A percentile compares a stretch with the other conserved stretches of the same genome.
These are phyloP conservation scores for Coemansia sp. DNA, from an alignment of 192 early-diverging fungal genomes.

Conservation along the genomic window DNA sequence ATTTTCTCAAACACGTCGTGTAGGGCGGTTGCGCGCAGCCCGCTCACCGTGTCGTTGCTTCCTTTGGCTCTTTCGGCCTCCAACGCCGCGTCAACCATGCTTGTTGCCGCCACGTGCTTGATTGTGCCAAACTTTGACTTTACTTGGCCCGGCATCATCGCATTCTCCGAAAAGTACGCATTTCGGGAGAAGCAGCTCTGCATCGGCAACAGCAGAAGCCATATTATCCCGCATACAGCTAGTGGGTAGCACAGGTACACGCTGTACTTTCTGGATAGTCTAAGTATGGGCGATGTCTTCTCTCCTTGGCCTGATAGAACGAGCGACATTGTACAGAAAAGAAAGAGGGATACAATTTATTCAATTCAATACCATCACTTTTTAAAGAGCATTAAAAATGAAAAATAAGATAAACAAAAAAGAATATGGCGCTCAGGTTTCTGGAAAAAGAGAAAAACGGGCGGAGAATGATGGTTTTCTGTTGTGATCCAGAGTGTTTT, in stretches of 20 bases:
- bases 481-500: too few species aligned
- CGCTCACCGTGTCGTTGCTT: slow-evolving; percentile 2
- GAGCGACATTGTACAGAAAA: slow-evolving; percentile 33
- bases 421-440: background rate
- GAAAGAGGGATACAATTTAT: background rate
- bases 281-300: slow-evolving; percentile 40
- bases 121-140: slow-evolving; percentile 29
- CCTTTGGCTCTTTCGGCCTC: background rate
- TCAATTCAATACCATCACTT: background rate
- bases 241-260: slow-evolving; percentile 58
- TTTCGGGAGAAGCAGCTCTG: slow-evolving; percentile 59
- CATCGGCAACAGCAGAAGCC: slow-evolving; percentile 67
- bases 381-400: background rate
- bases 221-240: slow-evolving; percentile 59
- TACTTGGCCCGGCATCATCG: slow-evolving; percentile 72
- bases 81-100: slow-evolving; percentile 15
- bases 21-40: slow-evolving; percentile 16
- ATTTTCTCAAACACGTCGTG: slow-evolving; percentile 17
- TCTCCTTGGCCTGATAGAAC: slow-evolving; percentile 54
- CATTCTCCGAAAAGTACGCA: slow-evolving; percentile 79
- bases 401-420: background rate
- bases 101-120: slow-evolving; percentile 30
- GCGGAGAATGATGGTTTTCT: too few species aligned
- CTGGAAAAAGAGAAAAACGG: background rate
- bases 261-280: slow-evolving; percentile 38